Conservation (phyloP, 805 yeast genomes). For the Candida mattraensis region DNA sequence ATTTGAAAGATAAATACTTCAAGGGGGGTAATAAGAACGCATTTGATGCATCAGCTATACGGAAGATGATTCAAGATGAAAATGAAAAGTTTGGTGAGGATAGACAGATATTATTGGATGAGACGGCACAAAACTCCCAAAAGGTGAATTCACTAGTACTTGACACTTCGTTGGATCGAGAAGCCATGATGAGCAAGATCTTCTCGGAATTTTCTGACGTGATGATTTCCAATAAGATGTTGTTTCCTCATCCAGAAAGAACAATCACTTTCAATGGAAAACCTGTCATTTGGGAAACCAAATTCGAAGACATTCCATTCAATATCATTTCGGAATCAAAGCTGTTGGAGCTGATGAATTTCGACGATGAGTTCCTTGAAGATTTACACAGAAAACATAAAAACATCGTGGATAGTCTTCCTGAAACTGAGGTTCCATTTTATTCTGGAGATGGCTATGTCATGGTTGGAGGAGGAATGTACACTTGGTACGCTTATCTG, state of each 20-base stretch:
- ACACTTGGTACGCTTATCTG: constrained; percentile 41
- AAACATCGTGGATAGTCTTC: constrained; percentile 45
- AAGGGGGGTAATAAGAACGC: constrained; percentile 12
- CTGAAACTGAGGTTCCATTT: constrained; percentile 33
- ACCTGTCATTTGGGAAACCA: constrained; percentile 24
- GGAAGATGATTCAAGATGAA: constrained; percentile 17
- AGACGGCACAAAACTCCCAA: neutral
- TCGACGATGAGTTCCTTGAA: constrained; percentile 40
- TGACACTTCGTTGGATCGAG: constrained; percentile 5
- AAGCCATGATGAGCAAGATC: constrained; percentile 6
- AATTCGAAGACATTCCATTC: constrained; percentile 19
- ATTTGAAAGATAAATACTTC: constrained; percentile 16
- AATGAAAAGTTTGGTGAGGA: constrained; percentile 12
- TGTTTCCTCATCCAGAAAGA: constrained; percentile 24
- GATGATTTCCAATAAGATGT: constrained; percentile 11
- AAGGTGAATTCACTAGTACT: neutral
- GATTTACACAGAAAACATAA: constrained; percentile 49
- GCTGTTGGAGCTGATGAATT: constrained; percentile 21
- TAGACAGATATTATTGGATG: constrained; percentile 8
- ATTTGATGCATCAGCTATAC: constrained; percentile 10
- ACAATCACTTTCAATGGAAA: constrained; percentile 17
- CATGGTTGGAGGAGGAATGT: constrained; percentile 45
- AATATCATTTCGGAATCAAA: constrained; percentile 16
- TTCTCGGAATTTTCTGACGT: constrained; percentile 14
- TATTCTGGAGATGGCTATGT: constrained; percentile 36